phyloP scores from a whole-genome alignment of 768 basidiomycete genomes.

The Podaxis sp. region DNA sequence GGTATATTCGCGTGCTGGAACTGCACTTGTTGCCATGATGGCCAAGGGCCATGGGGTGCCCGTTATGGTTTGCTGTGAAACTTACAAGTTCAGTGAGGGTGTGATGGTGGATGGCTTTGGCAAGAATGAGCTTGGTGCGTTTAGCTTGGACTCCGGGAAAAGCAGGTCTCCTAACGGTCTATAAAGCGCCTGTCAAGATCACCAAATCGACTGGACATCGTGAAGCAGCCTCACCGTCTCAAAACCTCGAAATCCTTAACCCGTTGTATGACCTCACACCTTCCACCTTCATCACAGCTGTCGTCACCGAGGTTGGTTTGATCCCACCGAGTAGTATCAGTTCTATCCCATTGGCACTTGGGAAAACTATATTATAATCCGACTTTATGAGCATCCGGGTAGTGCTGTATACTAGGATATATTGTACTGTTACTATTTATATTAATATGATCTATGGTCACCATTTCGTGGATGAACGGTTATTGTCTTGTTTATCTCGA shows the following conservation, averaged over 20 bases:
- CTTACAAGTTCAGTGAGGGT: slow-evolving; percentile 95
- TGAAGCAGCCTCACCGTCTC: slow-evolving; percentile 30
- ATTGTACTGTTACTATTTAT: background rate
- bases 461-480: background rate
- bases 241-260: slow-evolving; percentile 76
- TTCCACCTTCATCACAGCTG: slow-evolving; percentile 87
- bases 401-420: background rate
- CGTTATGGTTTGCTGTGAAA: slow-evolving; percentile 96
- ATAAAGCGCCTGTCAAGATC: slow-evolving; percentile 36
- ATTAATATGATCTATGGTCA: background rate
- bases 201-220: slow-evolving; percentile 27
- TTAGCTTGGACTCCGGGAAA: background rate
- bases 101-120: slow-evolving; percentile 93
- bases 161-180: slow-evolving; percentile 1
- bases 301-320: slow-evolving; percentile 95
- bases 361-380: slow-evolving; percentile 42
- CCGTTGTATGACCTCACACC: slow-evolving; percentile 95
- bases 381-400: background rate
- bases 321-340: slow-evolving; percentile 92
- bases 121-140: slow-evolving; percentile 90
- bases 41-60: slow-evolving; percentile 87
- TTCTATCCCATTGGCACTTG: slow-evolving; percentile 75
- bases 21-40: slow-evolving; percentile 96
- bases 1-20: slow-evolving; percentile 92
- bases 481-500: slow-evolving; percentile 30